Percentiles rank a stretch among this genome's conserved stretches.
Conservation (phyloP, 2,329 filamentous ascomycete genomes). For the Amauroascus niger region DNA sequence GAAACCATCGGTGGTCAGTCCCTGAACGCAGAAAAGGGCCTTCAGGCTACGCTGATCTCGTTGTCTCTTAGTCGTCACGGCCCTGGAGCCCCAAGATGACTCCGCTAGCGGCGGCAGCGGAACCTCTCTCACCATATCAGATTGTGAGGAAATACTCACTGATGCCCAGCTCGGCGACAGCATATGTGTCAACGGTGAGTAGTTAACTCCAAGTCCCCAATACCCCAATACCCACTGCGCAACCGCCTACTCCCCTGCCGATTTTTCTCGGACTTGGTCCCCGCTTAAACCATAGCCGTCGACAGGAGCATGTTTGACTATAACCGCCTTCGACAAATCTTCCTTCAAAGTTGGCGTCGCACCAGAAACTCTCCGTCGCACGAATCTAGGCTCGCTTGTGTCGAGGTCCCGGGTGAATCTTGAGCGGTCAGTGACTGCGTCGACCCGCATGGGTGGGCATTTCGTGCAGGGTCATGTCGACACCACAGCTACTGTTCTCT, state of each 20-base stretch:
- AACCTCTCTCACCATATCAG: slow-evolving; percentile 77
- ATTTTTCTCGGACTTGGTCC: neutral
- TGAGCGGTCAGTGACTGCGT: slow-evolving; percentile 81
- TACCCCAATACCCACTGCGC: neutral
- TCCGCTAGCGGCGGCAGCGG: slow-evolving; percentile 62
- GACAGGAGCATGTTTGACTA: slow-evolving; percentile 72
- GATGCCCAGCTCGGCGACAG: slow-evolving; percentile 86
- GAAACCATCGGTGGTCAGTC: slow-evolving; percentile 81
- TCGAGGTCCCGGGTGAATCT: slow-evolving; percentile 69
- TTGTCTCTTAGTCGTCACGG: slow-evolving; percentile 55
- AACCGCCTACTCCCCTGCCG: neutral
- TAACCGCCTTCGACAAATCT: slow-evolving; percentile 57
- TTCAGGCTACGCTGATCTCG: slow-evolving; percentile 9
- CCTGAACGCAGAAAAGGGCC: slow-evolving; percentile 1
- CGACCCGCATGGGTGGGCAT: slow-evolving; percentile 94
- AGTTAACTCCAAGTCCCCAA: neutral
- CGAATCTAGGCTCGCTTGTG: slow-evolving; percentile 72
- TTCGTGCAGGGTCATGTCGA: slow-evolving; percentile 98
- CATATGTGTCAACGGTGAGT: slow-evolving; percentile 76
- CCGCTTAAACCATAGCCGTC: neutral
- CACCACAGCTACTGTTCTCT: slow-evolving; percentile 66
- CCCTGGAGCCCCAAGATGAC: slow-evolving; percentile 68
- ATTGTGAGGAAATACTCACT: slow-evolving; percentile 63
- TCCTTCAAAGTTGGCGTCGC: slow-evolving; percentile 87
- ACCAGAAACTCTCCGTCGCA: slow-evolving; percentile 89